These are phyloP conservation scores for Suillus plorans DNA, from an alignment of 768 basidiomycete genomes.

Conservation along the genomic window DNA sequence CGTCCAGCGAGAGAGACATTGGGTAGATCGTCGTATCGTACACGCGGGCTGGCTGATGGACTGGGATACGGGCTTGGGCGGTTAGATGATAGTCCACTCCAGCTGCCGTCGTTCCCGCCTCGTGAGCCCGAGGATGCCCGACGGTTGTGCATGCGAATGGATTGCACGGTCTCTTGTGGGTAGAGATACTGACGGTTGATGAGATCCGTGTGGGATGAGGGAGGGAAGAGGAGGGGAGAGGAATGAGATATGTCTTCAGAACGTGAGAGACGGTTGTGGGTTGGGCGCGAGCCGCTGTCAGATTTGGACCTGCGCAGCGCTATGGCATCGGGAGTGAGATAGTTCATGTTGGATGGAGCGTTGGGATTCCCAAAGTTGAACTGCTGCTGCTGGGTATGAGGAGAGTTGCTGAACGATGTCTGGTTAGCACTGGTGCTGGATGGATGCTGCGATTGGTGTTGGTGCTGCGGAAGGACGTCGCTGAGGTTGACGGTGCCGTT, in stretches of 20 bases:
- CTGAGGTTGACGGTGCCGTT: constrained; percentile 29
- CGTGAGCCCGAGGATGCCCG: constrained; percentile 42
- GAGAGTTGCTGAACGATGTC: constrained; percentile 26
- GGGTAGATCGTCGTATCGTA: constrained; percentile 51
- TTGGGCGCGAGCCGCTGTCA: constrained; percentile 39
- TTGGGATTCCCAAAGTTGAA: constrained; percentile 34
- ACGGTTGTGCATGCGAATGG: constrained; percentile 42
- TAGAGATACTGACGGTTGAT: constrained; percentile 44
- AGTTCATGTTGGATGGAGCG: constrained; percentile 38
- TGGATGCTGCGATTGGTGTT: constrained; percentile 27
- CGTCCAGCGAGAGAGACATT: constrained; percentile 26
- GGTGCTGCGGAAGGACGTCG: constrained; percentile 29
- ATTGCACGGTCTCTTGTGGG: constrained; percentile 36
- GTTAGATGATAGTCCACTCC: constrained; percentile 36
- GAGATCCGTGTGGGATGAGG: constrained; percentile 42
- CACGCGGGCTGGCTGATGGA: constrained; percentile 63
- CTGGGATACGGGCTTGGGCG: constrained; percentile 66
- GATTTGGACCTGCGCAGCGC: constrained; percentile 53
- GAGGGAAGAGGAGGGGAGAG: constrained; percentile 28
- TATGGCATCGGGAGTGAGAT: constrained; percentile 34
- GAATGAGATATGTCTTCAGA: constrained; percentile 58
- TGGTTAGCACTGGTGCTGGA: constrained; percentile 26
- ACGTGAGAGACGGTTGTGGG: constrained; percentile 52
- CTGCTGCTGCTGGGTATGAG: constrained; percentile 26
- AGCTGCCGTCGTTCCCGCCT: constrained; percentile 27